Conservation (phyloP, 495 filamentous ascomycete species). For the Trichoderma gamsii region DNA sequence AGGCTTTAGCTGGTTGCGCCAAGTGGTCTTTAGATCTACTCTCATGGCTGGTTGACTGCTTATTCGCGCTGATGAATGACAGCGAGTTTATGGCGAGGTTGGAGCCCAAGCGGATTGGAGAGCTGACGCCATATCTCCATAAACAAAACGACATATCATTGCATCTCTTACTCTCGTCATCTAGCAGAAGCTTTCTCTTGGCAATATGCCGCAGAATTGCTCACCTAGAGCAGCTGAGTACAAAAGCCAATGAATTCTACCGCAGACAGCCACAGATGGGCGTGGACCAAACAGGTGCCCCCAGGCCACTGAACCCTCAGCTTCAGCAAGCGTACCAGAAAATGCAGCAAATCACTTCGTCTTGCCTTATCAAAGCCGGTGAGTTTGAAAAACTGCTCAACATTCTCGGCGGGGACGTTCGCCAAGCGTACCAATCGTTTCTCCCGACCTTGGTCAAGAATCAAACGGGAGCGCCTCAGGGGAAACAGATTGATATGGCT, state of each 20-base stretch:
- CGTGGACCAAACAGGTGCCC: slow-evolving; percentile 16
- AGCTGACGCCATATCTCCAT: slow-evolving; percentile 40
- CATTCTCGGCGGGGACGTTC: slow-evolving; percentile 38
- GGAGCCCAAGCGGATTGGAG: slow-evolving; percentile 39
- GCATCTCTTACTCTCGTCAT: slow-evolving; percentile 64
- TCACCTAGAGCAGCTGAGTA: slow-evolving; percentile 39
- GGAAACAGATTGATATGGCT: slow-evolving; percentile 30
- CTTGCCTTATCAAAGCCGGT: slow-evolving; percentile 38
- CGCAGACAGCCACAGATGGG: slow-evolving; percentile 14
- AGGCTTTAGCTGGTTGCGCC: slow-evolving; percentile 48
- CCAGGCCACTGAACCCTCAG: slow-evolving; percentile 25
- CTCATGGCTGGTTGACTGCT: slow-evolving; percentile 60
- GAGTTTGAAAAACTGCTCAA: slow-evolving; percentile 46
- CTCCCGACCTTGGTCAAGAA: slow-evolving; percentile 31
- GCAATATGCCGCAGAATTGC: slow-evolving; percentile 59
- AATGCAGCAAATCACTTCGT: slow-evolving; percentile 36
- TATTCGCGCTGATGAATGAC: slow-evolving; percentile 56
- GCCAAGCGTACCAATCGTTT: slow-evolving; percentile 38
- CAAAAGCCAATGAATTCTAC: slow-evolving; percentile 34
- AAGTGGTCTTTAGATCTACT: slow-evolving; percentile 66
- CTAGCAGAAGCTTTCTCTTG: slow-evolving; percentile 63
- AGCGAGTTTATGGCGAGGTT: slow-evolving; percentile 41
- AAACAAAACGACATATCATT: slow-evolving; percentile 50
- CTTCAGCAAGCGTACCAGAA: slow-evolving; percentile 44
- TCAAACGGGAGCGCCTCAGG: slow-evolving; percentile 23